Evolutionary conservation across 1,284 basidiomycete species (phyloP).

Genomic region (Sporisorium scitamineum): DNA sequence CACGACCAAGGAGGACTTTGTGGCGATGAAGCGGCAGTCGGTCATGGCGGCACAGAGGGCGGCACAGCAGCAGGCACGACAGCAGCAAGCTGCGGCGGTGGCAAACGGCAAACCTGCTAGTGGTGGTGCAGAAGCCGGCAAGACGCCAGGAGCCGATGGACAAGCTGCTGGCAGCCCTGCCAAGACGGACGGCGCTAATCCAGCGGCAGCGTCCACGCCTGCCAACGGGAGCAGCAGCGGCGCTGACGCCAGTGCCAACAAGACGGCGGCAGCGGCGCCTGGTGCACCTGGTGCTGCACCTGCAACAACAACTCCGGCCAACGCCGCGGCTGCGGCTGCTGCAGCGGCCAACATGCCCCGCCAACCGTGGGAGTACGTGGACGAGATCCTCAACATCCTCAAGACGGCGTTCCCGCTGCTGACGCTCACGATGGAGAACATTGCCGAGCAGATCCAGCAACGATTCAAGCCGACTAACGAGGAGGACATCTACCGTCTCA

Average conservation of each 20-base stretch:
- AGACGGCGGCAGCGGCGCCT: conserved; percentile 9
- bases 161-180: conserved; percentile 25
- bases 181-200: conserved; percentile 27
- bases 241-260: conserved; percentile 8
- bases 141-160: conserved; percentile 23
- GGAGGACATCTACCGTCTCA: conserved; percentile 93
- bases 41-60: conserved; percentile 60
- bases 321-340: conserved; percentile 41
- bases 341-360: conserved; percentile 67
- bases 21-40: conserved; percentile 70
- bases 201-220: conserved; percentile 11
- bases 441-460: conserved; percentile 93
- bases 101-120: conserved; percentile 30
- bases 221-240: conserved; percentile 10
- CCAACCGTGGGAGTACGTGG: conserved; percentile 89
- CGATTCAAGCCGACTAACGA: conserved; percentile 92
- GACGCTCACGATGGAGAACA: conserved; percentile 94
- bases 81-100: conserved; percentile 60
- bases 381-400: conserved; percentile 92
- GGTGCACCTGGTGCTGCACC: conserved; percentile 2
- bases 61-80: conserved; percentile 71
- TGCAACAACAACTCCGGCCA: conserved; percentile 26
- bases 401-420: conserved; percentile 97
- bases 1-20: conserved; percentile 86
- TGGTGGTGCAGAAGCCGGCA: conserved; percentile 10